Conservation (phyloP, 768 basidiomycete species). For the Glaciozyma martinii region DNA sequence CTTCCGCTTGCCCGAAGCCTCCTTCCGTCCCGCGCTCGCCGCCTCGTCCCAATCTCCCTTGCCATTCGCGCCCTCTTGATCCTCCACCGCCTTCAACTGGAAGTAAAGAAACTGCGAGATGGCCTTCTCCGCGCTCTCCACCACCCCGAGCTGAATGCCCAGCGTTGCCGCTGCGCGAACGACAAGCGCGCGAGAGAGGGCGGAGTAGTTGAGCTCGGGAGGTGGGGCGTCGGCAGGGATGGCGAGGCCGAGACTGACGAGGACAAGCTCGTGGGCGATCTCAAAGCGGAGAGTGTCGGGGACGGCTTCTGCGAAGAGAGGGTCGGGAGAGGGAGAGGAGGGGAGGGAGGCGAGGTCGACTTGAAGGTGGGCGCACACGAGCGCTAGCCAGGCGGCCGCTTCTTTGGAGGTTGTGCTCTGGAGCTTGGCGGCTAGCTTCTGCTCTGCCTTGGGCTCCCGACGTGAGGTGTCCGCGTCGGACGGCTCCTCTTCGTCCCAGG, state of each 20-base stretch:
- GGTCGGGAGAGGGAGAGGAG: not conserved
- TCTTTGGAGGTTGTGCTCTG: not conserved
- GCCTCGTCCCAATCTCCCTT: constrained; percentile 23
- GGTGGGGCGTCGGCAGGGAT: not conserved
- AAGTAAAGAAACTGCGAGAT: constrained; percentile 29
- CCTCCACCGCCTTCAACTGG: constrained; percentile 10
- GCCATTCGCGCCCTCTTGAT: not conserved
- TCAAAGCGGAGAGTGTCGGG: constrained; percentile 13
- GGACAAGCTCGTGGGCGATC: constrained; percentile 17
- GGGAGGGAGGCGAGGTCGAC: constrained; percentile 19
- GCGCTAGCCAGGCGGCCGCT: constrained; percentile 13
- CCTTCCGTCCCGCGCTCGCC: constrained; percentile 13
- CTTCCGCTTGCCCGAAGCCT: constrained; percentile 22
- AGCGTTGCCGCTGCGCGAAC: constrained; percentile 9
- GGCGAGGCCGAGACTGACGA: constrained; percentile 26
- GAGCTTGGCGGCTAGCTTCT: constrained; percentile 5
- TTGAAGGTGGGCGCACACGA: constrained; percentile 17
- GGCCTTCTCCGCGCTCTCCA: constrained; percentile 18
- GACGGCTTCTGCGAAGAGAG: not conserved
- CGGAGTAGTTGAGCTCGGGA: constrained; percentile 15
- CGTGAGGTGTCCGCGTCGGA: not conserved
- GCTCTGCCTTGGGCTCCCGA: constrained; percentile 17
- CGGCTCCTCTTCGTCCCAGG: not conserved
- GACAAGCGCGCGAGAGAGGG: constrained; percentile 22
- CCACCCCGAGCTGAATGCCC: constrained; percentile 1